Evolutionary conservation across 805 yeast species (phyloP).

Genomic region (Yamadazyma sp.): DNA sequence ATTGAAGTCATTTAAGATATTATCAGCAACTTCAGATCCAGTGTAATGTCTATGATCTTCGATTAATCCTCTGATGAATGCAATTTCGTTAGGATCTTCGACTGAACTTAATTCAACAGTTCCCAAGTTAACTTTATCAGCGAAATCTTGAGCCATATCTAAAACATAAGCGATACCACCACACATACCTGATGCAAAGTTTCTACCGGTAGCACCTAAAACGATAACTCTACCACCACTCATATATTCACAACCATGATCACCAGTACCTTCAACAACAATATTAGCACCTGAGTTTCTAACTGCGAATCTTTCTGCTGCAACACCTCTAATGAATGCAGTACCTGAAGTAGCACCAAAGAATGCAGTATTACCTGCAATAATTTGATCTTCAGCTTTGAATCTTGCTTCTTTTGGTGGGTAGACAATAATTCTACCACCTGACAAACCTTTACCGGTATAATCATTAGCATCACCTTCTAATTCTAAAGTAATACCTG

Average conservation of each 20-base stretch:
- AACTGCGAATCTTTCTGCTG: constrained; percentile 97
- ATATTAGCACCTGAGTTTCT: constrained; percentile 98
- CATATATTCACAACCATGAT: constrained; percentile 99
- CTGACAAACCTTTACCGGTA: constrained; percentile 95
- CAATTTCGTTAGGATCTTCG: constrained; percentile 87
- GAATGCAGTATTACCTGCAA: constrained; percentile 95
- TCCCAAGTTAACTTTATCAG: constrained; percentile 71
- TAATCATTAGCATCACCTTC: constrained; percentile 99
- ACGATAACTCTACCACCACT: constrained; percentile 98
- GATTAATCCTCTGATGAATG: constrained; percentile 85
- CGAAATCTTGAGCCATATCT: constrained; percentile 91
- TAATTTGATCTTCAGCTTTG: constrained; percentile 94
- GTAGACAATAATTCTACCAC: constrained; percentile 88
- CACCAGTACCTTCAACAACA: constrained; percentile 96
- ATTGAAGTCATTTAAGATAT: constrained; percentile 82
- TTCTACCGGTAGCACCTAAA: constrained; percentile 85
- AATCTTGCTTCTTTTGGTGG: constrained; percentile 83
- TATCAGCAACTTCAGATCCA: constrained; percentile 83
- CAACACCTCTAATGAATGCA: constrained; percentile 93
- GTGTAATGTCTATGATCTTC: constrained; percentile 97
- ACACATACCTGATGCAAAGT: constrained; percentile 97
- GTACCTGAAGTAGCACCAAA: constrained; percentile 97
- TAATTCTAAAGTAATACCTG: constrained; percentile 90
- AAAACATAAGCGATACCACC: constrained; percentile 98
- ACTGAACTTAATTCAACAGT: constrained; percentile 77